Evolutionary conservation across 1,284 basidiomycete genomes (phyloP), one percentile per base, ranked within the genome.

Genomic region (Afroboletus lepidellus): DNA sequence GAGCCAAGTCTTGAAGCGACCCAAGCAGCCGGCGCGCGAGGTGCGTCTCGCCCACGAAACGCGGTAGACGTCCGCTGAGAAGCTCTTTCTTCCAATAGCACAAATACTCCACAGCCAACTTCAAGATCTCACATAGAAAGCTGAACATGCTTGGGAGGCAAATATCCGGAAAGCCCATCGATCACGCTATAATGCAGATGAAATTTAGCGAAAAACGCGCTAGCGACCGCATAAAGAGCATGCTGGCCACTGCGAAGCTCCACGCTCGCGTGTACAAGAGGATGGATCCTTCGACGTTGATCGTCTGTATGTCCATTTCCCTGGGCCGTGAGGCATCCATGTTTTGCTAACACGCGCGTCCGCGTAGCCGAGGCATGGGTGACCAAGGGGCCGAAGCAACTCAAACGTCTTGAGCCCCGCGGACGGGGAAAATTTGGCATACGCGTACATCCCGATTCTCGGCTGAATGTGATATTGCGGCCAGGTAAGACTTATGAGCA

Each of bases 171-270:
- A 87, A 92, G 62, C 92, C 94, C 13, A 85, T 96, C 54, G 94
- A 98, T 72, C 86, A 90, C 65, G 95, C 96, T 24, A 95, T 99
- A 65, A 74, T 98, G 47, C 96, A 99, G 68, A 96, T 98, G 90
- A 84, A 91, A 67, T 97, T 98, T 71, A 90, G 87, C 60, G 86
- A 94, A 69, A 98, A 98, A 74, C 81, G 93, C 15, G 92, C 90
- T 11, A 87, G 91, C 52, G 81, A 77, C 41, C 84, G 92, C 56
- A 84, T 99, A 52, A 87, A 93, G 80, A 90, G 86, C 60, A 94
- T 94, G 78, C 78, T 98, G 42, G 87, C 83, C 6, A 80, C 92
- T 5, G 95, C 94, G 9, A 87, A 92, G 64, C 85, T 94, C 63
- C 92, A 96, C 65, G 96, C 95, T 0, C 72, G 74, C 29, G 78